These are phyloP conservation scores for Stephania japonica DNA, from an alignment of 164 flowering plant genomes.

Conservation along the genomic window DNA sequence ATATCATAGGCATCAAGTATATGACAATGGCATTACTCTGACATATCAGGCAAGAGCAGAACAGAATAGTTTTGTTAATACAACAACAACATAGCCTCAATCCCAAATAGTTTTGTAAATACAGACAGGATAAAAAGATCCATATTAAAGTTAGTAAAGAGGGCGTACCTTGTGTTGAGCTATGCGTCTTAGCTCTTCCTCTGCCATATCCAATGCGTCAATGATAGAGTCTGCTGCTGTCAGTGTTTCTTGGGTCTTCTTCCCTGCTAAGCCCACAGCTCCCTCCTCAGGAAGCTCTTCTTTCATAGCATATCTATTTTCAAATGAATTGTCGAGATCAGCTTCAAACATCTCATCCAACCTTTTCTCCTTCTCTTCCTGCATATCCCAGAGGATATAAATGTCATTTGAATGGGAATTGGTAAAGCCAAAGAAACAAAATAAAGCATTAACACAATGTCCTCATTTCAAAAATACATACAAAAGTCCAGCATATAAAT, in stretches of 20 bases:
- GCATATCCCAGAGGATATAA: constrained; percentile 20
- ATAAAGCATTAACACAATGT: constrained; percentile 3
- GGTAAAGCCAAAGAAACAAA: background rate
- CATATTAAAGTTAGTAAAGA: background rate
- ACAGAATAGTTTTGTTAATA: too few relatives aligned
- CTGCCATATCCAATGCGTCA: constrained; percentile 84
- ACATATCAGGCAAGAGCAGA: background rate
- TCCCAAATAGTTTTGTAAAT: background rate
- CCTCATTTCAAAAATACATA: background rate
- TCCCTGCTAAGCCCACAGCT: constrained; percentile 81
- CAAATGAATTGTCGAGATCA: constrained; percentile 65
- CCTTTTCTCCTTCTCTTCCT: constrained; percentile 97
- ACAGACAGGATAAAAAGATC: background rate
- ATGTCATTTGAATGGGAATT: background rate
- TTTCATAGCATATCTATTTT: constrained; percentile 49
- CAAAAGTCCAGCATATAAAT: constrained; percentile 1
- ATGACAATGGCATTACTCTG: background rate
- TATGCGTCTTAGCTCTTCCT: constrained; percentile 60
- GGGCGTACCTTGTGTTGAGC: constrained; percentile 59
- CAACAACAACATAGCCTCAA: too few relatives aligned
- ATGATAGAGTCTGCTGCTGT: constrained; percentile 70
- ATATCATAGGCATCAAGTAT: background rate
- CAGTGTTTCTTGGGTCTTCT: constrained; percentile 81
- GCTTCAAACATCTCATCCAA: constrained; percentile 91
- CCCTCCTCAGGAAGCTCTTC: constrained; percentile 94